phyloP scores from a whole-genome alignment of 2,329 filamentous ascomycete species.

The Tolypocladium tundrense region DNA sequence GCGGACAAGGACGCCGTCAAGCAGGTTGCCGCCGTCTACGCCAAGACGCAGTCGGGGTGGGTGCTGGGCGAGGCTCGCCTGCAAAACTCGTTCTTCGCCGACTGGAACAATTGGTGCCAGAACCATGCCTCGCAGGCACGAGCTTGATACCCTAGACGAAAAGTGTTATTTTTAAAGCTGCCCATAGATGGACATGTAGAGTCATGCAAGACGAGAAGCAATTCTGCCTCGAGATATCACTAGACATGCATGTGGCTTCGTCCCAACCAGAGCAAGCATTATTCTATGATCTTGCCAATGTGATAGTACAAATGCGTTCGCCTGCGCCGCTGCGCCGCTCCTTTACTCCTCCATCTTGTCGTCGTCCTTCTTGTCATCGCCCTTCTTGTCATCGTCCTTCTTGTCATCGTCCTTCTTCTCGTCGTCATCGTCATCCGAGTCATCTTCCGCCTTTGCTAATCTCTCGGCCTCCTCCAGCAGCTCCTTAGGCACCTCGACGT shows the following conservation, averaged over 20 bases:
- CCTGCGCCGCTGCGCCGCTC: slow-evolving; percentile 5
- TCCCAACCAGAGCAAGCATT: slow-evolving; percentile 17
- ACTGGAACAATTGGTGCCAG: slow-evolving; percentile 67
- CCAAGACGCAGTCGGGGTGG: slow-evolving; percentile 46
- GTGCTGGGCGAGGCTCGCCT: slow-evolving; percentile 48
- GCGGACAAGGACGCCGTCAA: slow-evolving; percentile 41
- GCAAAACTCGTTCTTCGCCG: slow-evolving; percentile 55
- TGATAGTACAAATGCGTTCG: slow-evolving; percentile 24
- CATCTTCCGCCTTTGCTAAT: slow-evolving; percentile 81
- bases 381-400: slow-evolving; percentile 74
- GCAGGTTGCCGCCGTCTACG: slow-evolving; percentile 54
- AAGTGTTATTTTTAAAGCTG: neutral
- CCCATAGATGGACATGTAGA: slow-evolving; percentile 3
- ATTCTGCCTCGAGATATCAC: neutral
- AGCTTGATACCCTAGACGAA: slow-evolving; percentile 7
- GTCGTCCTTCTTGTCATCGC: slow-evolving; percentile 46
- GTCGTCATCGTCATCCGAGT: slow-evolving; percentile 78
- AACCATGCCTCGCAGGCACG: slow-evolving; percentile 29
- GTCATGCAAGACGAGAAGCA: neutral
- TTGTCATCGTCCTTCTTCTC: slow-evolving; percentile 64
- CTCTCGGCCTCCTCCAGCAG: slow-evolving; percentile 85
- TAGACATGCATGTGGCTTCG: neutral
- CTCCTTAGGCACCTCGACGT: slow-evolving; percentile 87
- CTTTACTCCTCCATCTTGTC: slow-evolving; percentile 86
- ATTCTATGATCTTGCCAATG: slow-evolving; percentile 23